Conservation (phyloP, 2,329 filamentous ascomycete genomes). For the Allantophomopsis cytisporea region DNA sequence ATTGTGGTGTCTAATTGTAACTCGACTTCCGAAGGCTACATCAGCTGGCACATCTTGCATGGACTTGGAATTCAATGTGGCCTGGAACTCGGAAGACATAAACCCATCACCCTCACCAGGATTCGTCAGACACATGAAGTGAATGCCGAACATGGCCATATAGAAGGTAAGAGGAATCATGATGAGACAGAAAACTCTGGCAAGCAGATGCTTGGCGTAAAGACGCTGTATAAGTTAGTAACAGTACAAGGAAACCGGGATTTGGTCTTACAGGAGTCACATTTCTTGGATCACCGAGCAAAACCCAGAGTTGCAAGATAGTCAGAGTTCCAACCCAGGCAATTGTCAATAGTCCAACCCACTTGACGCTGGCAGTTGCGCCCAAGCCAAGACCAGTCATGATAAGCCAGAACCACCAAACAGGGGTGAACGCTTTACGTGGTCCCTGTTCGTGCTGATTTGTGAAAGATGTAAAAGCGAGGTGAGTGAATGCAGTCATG, state of each 20-base stretch:
- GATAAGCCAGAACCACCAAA: slow-evolving; percentile 97
- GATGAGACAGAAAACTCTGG: slow-evolving; percentile 82
- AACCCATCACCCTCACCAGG: slow-evolving; percentile 96
- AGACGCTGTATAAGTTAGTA: slow-evolving; percentile 35
- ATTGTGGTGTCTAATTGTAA: slow-evolving; percentile 85
- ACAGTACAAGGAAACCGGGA: slow-evolving; percentile 1
- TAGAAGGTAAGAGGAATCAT: slow-evolving; percentile 84
- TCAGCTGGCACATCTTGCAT: slow-evolving; percentile 95
- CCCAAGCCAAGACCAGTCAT: slow-evolving; percentile 80
- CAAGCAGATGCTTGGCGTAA: slow-evolving; percentile 90
- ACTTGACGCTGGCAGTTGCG: slow-evolving; percentile 90
- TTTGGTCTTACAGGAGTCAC: slow-evolving; percentile 53
- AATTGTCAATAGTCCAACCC: slow-evolving; percentile 97
- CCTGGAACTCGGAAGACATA: slow-evolving; percentile 99
- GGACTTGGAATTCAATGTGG: slow-evolving; percentile 87
- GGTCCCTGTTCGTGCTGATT: slow-evolving; percentile 96
- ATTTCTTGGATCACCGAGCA: slow-evolving; percentile 78
- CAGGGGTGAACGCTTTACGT: slow-evolving; percentile 69
- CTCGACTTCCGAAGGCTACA: slow-evolving; percentile 75
- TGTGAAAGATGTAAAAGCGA: slow-evolving; percentile 84
- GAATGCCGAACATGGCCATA: slow-evolving; percentile 92
- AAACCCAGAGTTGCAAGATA: slow-evolving; percentile 82
- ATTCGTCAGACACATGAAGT: slow-evolving; percentile 87
- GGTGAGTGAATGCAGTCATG: slow-evolving; percentile 81
- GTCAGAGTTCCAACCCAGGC: slow-evolving; percentile 94